These are phyloP conservation scores for Cantharellus cinnabarinus DNA, from an alignment of 768 basidiomycete genomes.

Conservation along the genomic window DNA sequence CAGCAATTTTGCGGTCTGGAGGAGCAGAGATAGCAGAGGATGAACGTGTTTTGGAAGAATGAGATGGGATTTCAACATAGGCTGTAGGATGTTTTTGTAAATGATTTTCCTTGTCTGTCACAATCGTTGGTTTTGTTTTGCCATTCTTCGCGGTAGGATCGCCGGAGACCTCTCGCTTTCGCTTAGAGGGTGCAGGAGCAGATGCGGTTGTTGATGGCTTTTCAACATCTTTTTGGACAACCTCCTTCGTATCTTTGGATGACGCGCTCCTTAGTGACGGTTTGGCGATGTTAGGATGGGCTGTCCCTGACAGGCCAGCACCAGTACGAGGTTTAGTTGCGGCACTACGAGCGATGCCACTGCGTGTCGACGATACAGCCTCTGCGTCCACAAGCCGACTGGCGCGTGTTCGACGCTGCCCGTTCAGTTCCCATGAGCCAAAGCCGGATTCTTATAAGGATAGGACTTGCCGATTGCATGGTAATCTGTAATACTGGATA, in stretches of 20 bases:
- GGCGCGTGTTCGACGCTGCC: not conserved
- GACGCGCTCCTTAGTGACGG: not conserved
- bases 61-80: conserved; percentile 32
- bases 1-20: not conserved
- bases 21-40: not conserved
- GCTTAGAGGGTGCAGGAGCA: conserved; percentile 15
- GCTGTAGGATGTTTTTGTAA: conserved; percentile 15
- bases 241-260: not conserved
- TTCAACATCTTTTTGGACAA: not conserved
- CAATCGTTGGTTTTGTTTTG: conserved; percentile 16
- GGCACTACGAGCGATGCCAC: not conserved
- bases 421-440: no score
- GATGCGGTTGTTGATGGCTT: not conserved
- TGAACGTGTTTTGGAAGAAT: not conserved
- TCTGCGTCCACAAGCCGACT: not conserved
- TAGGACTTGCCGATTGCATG: no score
- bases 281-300: not conserved
- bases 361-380: not conserved
- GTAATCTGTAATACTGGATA: no score
- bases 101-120: conserved; percentile 16
- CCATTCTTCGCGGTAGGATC: conserved; percentile 33
- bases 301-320: not conserved
- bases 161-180: conserved; percentile 55
- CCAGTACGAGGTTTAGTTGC: not conserved
- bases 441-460: no score